Base-by-base conservation (phyloP, 495 filamentous ascomycete genomes). In the Podospora tetraspora region DNA sequence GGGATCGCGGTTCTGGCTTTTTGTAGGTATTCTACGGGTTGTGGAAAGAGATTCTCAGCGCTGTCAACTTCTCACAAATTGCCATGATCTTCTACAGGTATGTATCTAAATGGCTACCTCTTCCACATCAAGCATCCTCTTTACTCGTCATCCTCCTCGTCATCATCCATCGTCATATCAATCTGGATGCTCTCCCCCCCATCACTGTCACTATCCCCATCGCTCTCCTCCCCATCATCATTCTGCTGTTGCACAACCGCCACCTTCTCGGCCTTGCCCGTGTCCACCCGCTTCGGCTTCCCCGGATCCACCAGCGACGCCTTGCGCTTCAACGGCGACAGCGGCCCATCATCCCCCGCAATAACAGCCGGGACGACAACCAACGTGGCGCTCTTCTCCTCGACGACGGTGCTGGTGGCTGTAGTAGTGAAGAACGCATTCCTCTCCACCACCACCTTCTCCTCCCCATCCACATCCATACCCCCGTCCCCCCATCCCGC, bases 271-370 rank as follows among this genome's bases (percentile, higher is more conserved):
- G n/a, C 25, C 62, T 57, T 64, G 24, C 37, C 62, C 19, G 58
- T 64, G 19, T 69, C 66, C n/a, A 56, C 61, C 27, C 32, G 29
- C n/a, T 63, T 68, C 27, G 67, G 59, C 52, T 62, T 65, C 5
- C 4, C 67, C 24, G 61, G 25, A 24, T 64, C 57, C 13, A 61
- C 60, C 62, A 63, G 22, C 25, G 67, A 62, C 34, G 66, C 68
- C 73, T 83, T 84, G 66, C 82, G 77, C 71, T 85, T 84, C 23
- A 80, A 69, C 62, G 78, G 77, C 3, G 71, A 69, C 10, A 68
- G 64, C 11, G 67, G 62, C 19, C 66, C 43, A 52, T 63, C 43
- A 27, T 72, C 59, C 25, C 56, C 66, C 0, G 68, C 72, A 21
- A 22, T 29, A 27, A 32, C 19, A 21, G n/a, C 24, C 10, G 21